Evolutionary conservation across 305 asterid genomes (phyloP), one percentile per base, ranked within the genome.

Genomic region (Fraxinus velutina): DNA sequence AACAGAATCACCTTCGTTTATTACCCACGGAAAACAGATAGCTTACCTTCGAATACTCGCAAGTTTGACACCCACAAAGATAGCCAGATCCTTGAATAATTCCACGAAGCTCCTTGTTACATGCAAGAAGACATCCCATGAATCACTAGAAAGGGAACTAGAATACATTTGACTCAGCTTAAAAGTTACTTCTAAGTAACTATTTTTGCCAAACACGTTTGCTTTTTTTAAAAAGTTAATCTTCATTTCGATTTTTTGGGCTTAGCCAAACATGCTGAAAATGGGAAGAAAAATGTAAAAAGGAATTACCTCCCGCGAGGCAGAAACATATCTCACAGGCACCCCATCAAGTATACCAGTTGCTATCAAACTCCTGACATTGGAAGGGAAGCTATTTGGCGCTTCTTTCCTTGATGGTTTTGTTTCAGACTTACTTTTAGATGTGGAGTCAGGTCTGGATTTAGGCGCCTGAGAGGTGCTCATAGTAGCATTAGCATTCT

Each of bases 331-430:
- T 89, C 89, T 88, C 74, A 96, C 97, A 50, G 97, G 97, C 82
- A 94, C 97, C 36, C 97, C 98, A 78, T 96, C 98, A 78, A 94
- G 95, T 85, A 96, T 94, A 76, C 99, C 97, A 24, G 99, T 96
- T 29, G 98, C 91, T 75, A 94, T 89, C 90, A 96, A 91, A 86
- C 98, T 94, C 87, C 98, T 92, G 68, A 96, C 99, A 84, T 93
- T 96, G 79, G 98, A 91, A 1, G 99, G 99, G 85, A 96, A 94
- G 84, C 97, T 93, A 85, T 96, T 93, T 37, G 97, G 97, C 62
- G 97, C 98, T 86, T 91, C 99, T 88, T 91, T 96, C 84, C 85
- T 89, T 42, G 90, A 80, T 68, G 95, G 84, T 87, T 90, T 92
- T 64, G 92, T 62, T 79, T 91, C 98, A 6, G 86, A 50, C 88